Percentiles rank a stretch among this genome's conserved stretches.
phyloP scores from a whole-genome alignment of 768 basidiomycete species.

The Mycena sanguinolenta region DNA sequence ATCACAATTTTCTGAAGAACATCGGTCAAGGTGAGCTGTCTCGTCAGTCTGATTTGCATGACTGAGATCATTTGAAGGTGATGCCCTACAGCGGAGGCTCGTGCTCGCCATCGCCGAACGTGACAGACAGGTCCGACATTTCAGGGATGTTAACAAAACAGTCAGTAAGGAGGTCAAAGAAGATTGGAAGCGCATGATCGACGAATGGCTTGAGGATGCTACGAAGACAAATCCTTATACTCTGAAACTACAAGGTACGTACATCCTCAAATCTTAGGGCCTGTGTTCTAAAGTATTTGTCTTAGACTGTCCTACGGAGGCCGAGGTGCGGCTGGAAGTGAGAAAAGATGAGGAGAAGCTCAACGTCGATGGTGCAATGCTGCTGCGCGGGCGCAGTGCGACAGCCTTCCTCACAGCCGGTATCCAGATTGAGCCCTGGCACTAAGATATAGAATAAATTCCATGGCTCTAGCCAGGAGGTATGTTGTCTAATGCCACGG shows the following conservation, averaged over 20 bases:
- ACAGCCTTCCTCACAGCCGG: slow-evolving; percentile 20
- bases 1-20: too few relatives aligned
- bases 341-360: slow-evolving; percentile 10
- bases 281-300: neutral
- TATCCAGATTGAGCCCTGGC: too few relatives aligned
- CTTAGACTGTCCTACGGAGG: slow-evolving; percentile 15
- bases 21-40: too few relatives aligned
- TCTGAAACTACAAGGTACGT: slow-evolving; percentile 4
- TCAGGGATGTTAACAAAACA: slow-evolving; percentile 4
- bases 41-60: too few relatives aligned
- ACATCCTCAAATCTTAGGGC: neutral
- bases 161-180: neutral
- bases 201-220: slow-evolving; percentile 14
- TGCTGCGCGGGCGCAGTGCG: slow-evolving; percentile 6
- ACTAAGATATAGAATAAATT: too few relatives aligned
- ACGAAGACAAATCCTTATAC: slow-evolving; percentile 14
- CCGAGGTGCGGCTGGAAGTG: slow-evolving; percentile 15
- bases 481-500: too few relatives aligned
- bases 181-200: slow-evolving; percentile 3
- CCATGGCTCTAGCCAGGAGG: too few relatives aligned
- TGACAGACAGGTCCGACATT: neutral
- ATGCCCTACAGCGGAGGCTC: too few relatives aligned
- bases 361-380: neutral
- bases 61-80: too few relatives aligned
- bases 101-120: slow-evolving; percentile 16